Percentiles rank a stretch among this genome's conserved stretches.
Evolutionary conservation across 495 filamentous ascomycete species (phyloP).

Genomic region (Neurospora sp.): DNA sequence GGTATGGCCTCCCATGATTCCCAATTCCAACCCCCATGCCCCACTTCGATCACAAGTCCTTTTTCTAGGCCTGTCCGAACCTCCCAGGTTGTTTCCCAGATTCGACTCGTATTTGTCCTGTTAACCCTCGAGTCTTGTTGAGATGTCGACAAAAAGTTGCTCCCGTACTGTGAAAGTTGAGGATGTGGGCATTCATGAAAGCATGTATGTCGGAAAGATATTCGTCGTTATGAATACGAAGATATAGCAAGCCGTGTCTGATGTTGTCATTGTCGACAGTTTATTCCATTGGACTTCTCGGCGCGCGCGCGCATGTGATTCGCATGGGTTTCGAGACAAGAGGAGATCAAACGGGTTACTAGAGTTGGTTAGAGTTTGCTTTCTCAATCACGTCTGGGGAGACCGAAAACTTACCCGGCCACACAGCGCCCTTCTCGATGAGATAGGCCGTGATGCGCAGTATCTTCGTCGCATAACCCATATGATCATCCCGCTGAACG

Average conservation of each 20-base stretch:
- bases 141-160: not conserved
- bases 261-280: not conserved
- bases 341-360: constrained; percentile 85
- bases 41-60: not conserved
- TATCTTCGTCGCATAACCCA: constrained; percentile 78
- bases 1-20: not conserved
- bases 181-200: not conserved
- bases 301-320: constrained; percentile 62
- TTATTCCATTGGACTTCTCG: constrained; percentile 42
- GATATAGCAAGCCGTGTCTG: not conserved
- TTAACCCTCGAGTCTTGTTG: not conserved
- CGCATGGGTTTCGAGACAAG: constrained; percentile 77
- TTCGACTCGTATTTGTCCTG: not conserved
- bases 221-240: not conserved
- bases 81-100: not conserved
- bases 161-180: not conserved
- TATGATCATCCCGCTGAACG: constrained; percentile 49
- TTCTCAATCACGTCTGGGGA: not conserved
- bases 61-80: not conserved
- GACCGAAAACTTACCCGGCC: constrained; percentile 61
- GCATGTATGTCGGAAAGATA: not conserved
- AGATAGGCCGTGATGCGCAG: constrained; percentile 79
- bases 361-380: not conserved
- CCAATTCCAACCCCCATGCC: not conserved
- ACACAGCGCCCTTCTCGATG: constrained; percentile 81